Evolutionary conservation across 306 rosid species (phyloP), one percentile per base, ranked within the genome.

Genomic region (Citrullus amarus): DNA sequence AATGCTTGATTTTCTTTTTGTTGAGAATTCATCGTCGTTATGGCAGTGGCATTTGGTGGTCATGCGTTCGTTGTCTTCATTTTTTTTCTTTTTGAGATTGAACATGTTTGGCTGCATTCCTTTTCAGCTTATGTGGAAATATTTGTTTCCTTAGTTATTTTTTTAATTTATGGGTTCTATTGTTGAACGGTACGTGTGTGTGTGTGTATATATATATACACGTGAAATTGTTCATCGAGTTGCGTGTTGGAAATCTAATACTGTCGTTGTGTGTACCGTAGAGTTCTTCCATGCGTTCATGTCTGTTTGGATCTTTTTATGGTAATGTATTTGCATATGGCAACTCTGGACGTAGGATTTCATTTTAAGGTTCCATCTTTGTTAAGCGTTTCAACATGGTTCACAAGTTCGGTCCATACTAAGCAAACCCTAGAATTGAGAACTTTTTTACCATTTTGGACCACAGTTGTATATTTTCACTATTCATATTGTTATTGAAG

Each of bases 1-100:
- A 76, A 36, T n/a, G 68, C 53, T 34, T 12, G 79, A 17, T 76
- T 36, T 43, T 56, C 5, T 36, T 59, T 15, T 56, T 57, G 20
- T 62, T 12, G 79, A 55, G 79, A 56, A 56, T 76, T 76, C 67
- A 4, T 76, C 22, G 79, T 76, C 50, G 67, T 56, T 57, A 76
- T 39, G 34, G 79, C 58, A 57, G 68, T 57, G 57, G 13, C 58
- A 22, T 44, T 76, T 25, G 16, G 51, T 30, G 51, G 20, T n/a
- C 51, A 38, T 30, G 18, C 34, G 68, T 54, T 76, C 34, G n/a
- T 55, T 32, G 4, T 51, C 55, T 62, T 41, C 53, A 36, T 59
- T 8, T 75, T 11, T 39, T 12, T 13, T 32, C 28, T 0, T 32
- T 3, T 15, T n/a, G 79, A 17, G 53, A 76, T 56, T 56, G 18